Evolutionary conservation across 257 asterid genomes (phyloP), one percentile per base, ranked within the genome.

Genomic region (Ligustrum vulgare): DNA sequence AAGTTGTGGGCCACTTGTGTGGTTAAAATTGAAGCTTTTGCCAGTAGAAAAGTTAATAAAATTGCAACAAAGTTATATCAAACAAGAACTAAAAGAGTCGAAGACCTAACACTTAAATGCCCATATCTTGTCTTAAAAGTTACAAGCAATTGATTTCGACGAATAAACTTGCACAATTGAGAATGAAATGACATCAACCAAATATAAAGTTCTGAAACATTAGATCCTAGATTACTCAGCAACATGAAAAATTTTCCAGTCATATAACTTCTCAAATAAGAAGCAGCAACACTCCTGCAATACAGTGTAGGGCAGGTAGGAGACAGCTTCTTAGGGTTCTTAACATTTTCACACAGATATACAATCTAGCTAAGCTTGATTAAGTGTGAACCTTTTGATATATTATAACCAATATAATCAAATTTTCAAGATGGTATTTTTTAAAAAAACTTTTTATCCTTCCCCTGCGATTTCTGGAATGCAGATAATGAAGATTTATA

Each of bases 241-340:
- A 20, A 56, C 64, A 56, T 7, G 64, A 56, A 56, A 6, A 56
- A 20, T 22, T 6, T 49, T 56, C 64, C 28, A 56, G 6, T 20
- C 64, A 56, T 22, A 20, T 20, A 22, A 20, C 64, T 56, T 20
- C 63, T 54, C 63, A 54, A 54, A 56, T 56, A 56, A 54, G 4
- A 54, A 56, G 64, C 77, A 64, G 25, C 43, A 39, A 69, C 25
- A 32, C 74, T 33, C 23, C 12, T 63, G 63, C 69, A 72, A 69
- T 23, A 70, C 20, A 75, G 20, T 23, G 28, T n/a, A 54, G 31
- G 22, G 18, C 4, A 6, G 2, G 60, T n/a, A 18, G 60, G 22
- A 16, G 25, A 49, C 60, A 49, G 22, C 60, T 49, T 49, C 6
- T 1, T 5, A 49, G 60, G 51, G 63, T 58, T 39, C 45, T 69